A percentile compares a stretch with the other conserved stretches of the same genome.
Evolutionary conservation across 768 basidiomycete species (phyloP).

Genomic region (Podaxis mareebaensis): DNA sequence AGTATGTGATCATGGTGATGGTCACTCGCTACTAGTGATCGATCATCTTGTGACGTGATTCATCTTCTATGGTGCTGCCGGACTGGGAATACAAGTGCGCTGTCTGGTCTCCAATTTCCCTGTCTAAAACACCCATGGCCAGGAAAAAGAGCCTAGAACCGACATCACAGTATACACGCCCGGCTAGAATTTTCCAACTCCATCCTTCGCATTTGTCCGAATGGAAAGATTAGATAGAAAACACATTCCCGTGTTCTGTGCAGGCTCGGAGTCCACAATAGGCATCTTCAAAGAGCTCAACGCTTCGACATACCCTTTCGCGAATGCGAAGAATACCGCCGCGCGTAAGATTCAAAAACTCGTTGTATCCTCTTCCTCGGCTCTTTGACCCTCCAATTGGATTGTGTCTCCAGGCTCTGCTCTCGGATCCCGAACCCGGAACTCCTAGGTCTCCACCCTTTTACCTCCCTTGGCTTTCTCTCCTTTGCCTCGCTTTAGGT

Average conservation of each 20-base stretch:
- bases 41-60: slow-evolving; percentile 6
- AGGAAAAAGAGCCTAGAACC: background rate
- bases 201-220: slow-evolving; percentile 15
- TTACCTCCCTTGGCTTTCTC: background rate
- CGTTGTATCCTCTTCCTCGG: background rate
- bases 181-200: background rate
- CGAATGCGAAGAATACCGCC: background rate
- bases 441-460: background rate
- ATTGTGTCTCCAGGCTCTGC: background rate
- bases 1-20: slow-evolving; percentile 10
- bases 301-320: background rate
- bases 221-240: slow-evolving; percentile 14
- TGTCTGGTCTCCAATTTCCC: no score
- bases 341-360: background rate
- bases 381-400: background rate
- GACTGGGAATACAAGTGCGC: background rate
- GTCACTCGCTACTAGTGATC: background rate
- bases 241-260: background rate
- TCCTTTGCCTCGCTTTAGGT: background rate
- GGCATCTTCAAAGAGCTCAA: slow-evolving; percentile 15
- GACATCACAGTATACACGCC: background rate
- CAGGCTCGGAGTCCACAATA: slow-evolving; percentile 13
- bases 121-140: no score
- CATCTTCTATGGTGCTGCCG: background rate
- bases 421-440: background rate